Evolutionary conservation across 768 basidiomycete species (phyloP).

Genomic region (Suillus paluster): DNA sequence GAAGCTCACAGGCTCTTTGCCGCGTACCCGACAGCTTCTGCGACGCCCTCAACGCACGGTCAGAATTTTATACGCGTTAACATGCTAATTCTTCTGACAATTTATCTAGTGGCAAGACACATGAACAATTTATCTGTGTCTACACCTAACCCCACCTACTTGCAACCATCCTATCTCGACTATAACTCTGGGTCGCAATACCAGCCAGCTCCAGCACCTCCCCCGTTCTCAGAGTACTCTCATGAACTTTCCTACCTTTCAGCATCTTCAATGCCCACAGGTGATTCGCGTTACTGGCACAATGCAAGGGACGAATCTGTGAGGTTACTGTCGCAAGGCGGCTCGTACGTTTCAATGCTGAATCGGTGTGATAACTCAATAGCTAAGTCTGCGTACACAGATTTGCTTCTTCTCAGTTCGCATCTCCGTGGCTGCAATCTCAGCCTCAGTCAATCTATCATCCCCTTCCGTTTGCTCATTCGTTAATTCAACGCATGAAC

Average conservation of each 20-base stretch:
- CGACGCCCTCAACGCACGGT: constrained; percentile 81
- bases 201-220: constrained; percentile 41
- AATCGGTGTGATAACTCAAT: background rate
- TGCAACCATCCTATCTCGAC: constrained; percentile 59
- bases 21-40: constrained; percentile 75
- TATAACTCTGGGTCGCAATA: constrained; percentile 29
- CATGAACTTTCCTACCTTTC: constrained; percentile 61
- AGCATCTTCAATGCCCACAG: constrained; percentile 45
- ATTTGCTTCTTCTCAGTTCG: constrained; percentile 34
- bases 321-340: constrained; percentile 57
- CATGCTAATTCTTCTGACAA: constrained; percentile 8
- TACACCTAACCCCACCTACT: constrained; percentile 64
- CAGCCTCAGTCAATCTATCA: constrained; percentile 55
- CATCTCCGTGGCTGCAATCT: constrained; percentile 40
- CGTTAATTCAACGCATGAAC: constrained; percentile 63
- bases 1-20: constrained; percentile 70
- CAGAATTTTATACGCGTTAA: constrained; percentile 15
- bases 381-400: constrained; percentile 16
- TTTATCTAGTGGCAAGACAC: constrained; percentile 66
- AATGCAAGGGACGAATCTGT: constrained; percentile 62
- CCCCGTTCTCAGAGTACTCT: constrained; percentile 72
- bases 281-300: constrained; percentile 68
- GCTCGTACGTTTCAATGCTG: constrained; percentile 46
- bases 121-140: constrained; percentile 61
- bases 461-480: constrained; percentile 61